Conservation (phyloP, 2,329 filamentous ascomycete genomes). For the Zopfia rhizophila region DNA sequence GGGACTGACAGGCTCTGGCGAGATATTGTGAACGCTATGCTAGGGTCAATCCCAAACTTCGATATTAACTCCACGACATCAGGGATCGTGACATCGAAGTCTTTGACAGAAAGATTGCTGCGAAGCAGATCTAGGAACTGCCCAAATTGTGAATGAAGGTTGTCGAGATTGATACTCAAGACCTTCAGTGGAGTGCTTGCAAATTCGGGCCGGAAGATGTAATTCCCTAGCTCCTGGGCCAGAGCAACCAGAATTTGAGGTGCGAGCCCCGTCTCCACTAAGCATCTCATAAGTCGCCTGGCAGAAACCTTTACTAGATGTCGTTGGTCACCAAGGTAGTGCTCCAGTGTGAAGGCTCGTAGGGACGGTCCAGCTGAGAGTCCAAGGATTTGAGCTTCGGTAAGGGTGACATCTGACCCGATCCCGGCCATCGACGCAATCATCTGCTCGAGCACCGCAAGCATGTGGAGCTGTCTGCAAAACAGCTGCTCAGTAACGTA, state of each 20-base stretch:
- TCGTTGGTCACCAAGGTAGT: constrained; percentile 82
- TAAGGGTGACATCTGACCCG: constrained; percentile 85
- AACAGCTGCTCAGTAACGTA: constrained; percentile 89
- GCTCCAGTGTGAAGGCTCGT: constrained; percentile 78
- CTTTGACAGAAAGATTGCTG: constrained; percentile 76
- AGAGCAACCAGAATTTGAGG: constrained; percentile 88
- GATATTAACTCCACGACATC: constrained; percentile 77
- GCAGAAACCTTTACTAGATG: constrained; percentile 80
- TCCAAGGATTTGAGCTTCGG: constrained; percentile 84
- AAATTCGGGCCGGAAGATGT: constrained; percentile 78
- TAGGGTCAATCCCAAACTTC: constrained; percentile 81
- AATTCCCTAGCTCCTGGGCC: constrained; percentile 89
- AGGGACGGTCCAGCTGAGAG: constrained; percentile 88
- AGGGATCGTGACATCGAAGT: constrained; percentile 84
- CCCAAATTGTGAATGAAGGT: constrained; percentile 83
- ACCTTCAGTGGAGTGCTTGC: constrained; percentile 81
- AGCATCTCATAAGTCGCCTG: constrained; percentile 79
- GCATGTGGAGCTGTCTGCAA: constrained; percentile 84
- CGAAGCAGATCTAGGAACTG: constrained; percentile 92
- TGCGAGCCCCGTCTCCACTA: constrained; percentile 81
- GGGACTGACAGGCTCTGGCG: constrained; percentile 72
- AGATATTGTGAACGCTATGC: constrained; percentile 85
- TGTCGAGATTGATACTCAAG: constrained; percentile 86
- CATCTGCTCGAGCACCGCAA: constrained; percentile 91
- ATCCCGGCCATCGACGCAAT: constrained; percentile 95